Base-by-base conservation (phyloP, 2,329 filamentous ascomycete genomes). In the Amauroascus niger region DNA sequence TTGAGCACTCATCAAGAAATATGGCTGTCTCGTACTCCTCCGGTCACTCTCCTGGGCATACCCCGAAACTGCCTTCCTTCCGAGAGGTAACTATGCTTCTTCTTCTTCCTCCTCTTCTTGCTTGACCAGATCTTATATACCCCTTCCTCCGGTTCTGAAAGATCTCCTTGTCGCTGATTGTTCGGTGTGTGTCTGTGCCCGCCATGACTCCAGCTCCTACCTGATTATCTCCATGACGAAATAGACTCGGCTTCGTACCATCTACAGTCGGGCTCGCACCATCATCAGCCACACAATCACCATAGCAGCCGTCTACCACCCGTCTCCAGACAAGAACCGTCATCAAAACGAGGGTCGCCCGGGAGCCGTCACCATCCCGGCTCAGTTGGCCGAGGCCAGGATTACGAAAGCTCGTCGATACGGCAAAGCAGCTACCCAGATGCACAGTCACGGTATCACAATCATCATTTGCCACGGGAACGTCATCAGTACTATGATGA, bases 151-250 rank as follows among this genome's bases (percentile, higher is more conserved):
- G 2, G 7, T 24, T 20, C 39, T 5, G 24, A 18, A 20, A 41
- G 14, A 41, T 39, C 41, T 45, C 30, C 24, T 39, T 14, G 5
- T 53, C 22, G 39, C 49, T 47, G 47, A 52, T 50, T 30, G 30
- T 48, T 39, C 41, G 22, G 9, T 43, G 39, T 51, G 18, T 35
- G 28, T 35, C n/a, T n/a, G n/a, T n/a, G n/a, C n/a, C n/a, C n/a
- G n/a, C n/a, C 43, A n/a, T 16, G 8, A 16, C 26, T 45, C n/a
- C 33, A 57, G 56, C 53, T 57, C n/a, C 46, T 57, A 11, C 56
- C 56, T 14, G 56, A 57, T 30, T 53, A 57, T 52, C 49, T 57
- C 9, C 56, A 57, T 55, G 53, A 53, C 28, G 46, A 55, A 52
- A 57, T 55, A 55, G 56, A 57, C 37, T 47, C 45, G 6, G 53